These are phyloP conservation scores for Physocladia obscura DNA, from an alignment of 192 early-diverging fungal species.

Conservation along the genomic window DNA sequence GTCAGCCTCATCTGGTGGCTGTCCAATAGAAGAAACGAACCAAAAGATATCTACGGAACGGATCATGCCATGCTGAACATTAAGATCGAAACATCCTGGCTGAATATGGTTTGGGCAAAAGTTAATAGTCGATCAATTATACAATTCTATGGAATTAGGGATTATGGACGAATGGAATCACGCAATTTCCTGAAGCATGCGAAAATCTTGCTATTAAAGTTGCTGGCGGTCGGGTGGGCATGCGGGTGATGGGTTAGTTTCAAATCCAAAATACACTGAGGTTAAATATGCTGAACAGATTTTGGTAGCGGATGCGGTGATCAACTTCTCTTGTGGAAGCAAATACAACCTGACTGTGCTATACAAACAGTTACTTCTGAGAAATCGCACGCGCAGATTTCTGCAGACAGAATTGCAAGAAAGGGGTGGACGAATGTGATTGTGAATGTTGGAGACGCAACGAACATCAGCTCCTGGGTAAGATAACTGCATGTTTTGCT, in stretches of 20 bases:
- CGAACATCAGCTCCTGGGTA: constrained; percentile 21
- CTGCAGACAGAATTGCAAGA: constrained; percentile 11
- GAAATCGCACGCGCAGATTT: constrained; percentile 26
- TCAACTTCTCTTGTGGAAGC: constrained; percentile 28
- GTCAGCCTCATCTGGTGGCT: no score
- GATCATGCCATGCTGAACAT: constrained; percentile 40
- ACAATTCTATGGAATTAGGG: constrained; percentile 1
- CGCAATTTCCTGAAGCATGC: constrained; percentile 15
- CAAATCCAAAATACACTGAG: background rate
- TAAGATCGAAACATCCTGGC: constrained; percentile 24
- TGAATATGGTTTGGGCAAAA: constrained; percentile 49
- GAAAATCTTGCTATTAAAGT: constrained; percentile 15
- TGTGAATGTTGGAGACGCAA: constrained; percentile 34
- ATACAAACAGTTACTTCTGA: constrained; percentile 36
- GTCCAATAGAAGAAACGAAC: no score
- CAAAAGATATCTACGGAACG: no score
- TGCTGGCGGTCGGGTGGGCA: background rate
- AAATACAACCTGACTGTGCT: constrained; percentile 3
- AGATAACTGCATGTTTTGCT: no score
- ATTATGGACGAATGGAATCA: constrained; percentile 12
- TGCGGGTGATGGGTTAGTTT: background rate
- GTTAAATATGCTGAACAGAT: constrained; percentile 19
- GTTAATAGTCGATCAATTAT: background rate
- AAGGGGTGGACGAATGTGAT: background rate
- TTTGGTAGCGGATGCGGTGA: constrained; percentile 47